Evolutionary conservation across 1,284 basidiomycete genomes (phyloP), one percentile per base, ranked within the genome.

Genomic region (Fomitopsis schrenkii): DNA sequence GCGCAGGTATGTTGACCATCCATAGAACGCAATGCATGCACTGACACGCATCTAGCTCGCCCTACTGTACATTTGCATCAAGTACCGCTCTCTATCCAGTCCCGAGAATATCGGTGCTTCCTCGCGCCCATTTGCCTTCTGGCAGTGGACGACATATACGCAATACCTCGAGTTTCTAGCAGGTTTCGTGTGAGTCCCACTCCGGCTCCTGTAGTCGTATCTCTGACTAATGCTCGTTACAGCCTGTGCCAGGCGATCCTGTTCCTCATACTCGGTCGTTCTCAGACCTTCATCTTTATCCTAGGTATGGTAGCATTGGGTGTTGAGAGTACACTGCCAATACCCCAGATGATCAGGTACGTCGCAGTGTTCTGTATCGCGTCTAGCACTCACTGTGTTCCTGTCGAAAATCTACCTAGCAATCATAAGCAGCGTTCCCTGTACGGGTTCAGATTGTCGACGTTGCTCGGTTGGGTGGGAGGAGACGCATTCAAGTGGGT

Each of bases 101-200:
- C 79, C 86, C 30, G 90, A 90, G 72, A 79, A 72, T 60, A 70
- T 86, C 12, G 81, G 83, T 40, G 73, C 77, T 4, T 90, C 88
- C 3, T 74, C 80, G n/a, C 80, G 93, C 42, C 90, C 87, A 1
- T 79, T 90, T 62, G 81, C 85, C 8, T 94, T 95, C 74, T 95
- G 93, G 93, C 90, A 94, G 69, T 95, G 93, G 93, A 75, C 80
- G 48, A 83, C 79, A 15, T 95, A 93, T 70, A 75, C 82, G 1
- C 87, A 90, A 68, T 90, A 95, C 70, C 78, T 95, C 59, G 90
- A 94, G 70, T 94, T 93, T 73, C 79, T 95, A 55, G 86, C 87
- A n/a, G 87, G 84, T 12, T 81, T 90, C 65, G 87, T 92, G 91
- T 92, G 66, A 55, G 80, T 75, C 9, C 50, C 59, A 4, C 9